A percentile compares a stretch with the other conserved stretches of the same genome.
phyloP scores from a whole-genome alignment of 768 basidiomycete genomes.

The Tylopilus balloui region DNA sequence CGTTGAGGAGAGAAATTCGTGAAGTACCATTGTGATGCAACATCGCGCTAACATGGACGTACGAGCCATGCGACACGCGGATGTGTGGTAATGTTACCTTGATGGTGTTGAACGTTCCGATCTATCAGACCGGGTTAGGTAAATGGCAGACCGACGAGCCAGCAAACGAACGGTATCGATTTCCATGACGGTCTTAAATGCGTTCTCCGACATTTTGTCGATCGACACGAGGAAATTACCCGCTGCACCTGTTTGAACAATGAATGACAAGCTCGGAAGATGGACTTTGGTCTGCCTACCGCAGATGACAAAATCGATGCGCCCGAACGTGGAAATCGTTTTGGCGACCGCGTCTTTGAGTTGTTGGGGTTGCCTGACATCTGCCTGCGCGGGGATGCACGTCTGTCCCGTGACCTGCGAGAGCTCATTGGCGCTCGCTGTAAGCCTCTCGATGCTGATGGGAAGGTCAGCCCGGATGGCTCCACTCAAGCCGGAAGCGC shows the following conservation, averaged over 20 bases:
- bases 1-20: background rate
- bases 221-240: constrained; percentile 95
- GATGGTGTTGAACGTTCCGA: constrained; percentile 92
- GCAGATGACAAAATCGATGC: constrained; percentile 93
- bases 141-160: background rate
- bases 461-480: constrained; percentile 2
- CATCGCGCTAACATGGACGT: constrained; percentile 86
- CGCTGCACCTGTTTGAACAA: constrained; percentile 65
- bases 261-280: background rate
- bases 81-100: constrained; percentile 83
- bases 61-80: constrained; percentile 68
- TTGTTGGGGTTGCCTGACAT: constrained; percentile 75
- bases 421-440: constrained; percentile 65
- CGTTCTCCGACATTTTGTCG: constrained; percentile 78
- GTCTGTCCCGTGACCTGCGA: constrained; percentile 60
- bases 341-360: constrained; percentile 71
- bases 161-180: constrained; percentile 73
- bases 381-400: constrained; percentile 73
- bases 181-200: constrained; percentile 87
- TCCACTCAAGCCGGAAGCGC: background rate
- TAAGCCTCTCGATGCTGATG: constrained; percentile 65
- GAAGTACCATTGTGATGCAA: constrained; percentile 72
- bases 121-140: constrained; percentile 36
- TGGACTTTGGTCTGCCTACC: constrained; percentile 43
- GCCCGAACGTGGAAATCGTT: constrained; percentile 72